Evolutionary conservation across 306 rosid genomes (phyloP).

Genomic region (Heteromeles arbutifolia): DNA sequence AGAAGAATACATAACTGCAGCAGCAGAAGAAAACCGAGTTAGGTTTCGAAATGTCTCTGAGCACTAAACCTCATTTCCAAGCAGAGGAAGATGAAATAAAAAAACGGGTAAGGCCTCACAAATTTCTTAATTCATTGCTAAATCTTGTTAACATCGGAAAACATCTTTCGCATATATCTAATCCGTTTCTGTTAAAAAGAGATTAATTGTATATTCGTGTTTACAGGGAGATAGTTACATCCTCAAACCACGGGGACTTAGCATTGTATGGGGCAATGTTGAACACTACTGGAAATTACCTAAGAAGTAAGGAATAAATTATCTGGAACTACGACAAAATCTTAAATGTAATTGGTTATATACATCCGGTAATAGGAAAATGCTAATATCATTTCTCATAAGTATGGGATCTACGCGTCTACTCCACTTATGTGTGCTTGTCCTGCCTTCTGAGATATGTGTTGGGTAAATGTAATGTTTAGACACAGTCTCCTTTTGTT

Average conservation of each 20-base stretch:
- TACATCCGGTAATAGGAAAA: neutral
- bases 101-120: rapidly evolving
- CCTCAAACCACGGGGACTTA: constrained; percentile 16
- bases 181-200: neutral
- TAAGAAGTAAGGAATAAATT: neutral
- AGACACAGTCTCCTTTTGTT: neutral
- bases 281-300: constrained; percentile 32
- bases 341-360: no score
- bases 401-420: neutral
- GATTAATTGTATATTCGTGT: neutral
- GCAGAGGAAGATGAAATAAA: rapidly evolving
- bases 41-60: constrained; percentile 4
- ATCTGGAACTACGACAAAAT: neutral
- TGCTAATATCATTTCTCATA: neutral
- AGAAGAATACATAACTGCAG: neutral
- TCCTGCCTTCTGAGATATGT: neutral
- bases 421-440: neutral
- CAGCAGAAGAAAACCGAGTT: neutral
- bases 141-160: neutral
- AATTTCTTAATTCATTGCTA: neutral
- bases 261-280: constrained; percentile 43
- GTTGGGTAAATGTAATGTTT: no score
- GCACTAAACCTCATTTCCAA: constrained; percentile 16
- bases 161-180: neutral
- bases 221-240: neutral